Conservation (phyloP, 768 basidiomycete genomes). For the Ramaria rubella region DNA sequence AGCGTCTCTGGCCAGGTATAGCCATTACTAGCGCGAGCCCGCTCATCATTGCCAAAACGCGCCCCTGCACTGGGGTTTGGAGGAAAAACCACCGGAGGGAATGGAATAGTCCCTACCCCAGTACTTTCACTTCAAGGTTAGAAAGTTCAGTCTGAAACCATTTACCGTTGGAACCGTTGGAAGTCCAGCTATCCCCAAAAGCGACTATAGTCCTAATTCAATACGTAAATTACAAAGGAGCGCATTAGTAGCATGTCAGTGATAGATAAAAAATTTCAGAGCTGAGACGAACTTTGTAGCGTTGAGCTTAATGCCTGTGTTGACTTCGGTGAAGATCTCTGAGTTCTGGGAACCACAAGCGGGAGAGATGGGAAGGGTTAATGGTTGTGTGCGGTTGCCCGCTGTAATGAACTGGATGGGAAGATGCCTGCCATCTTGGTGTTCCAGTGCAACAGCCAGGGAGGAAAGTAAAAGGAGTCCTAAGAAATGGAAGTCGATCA, state of each 20-base stretch:
- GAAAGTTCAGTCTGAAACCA: too few species aligned
- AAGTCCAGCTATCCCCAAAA: too few species aligned
- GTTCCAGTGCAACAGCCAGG: background rate
- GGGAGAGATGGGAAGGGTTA: slow-evolving; percentile 22
- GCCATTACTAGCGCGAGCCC: slow-evolving; percentile 27
- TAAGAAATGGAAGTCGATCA: background rate
- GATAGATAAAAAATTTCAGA: slow-evolving; percentile 24
- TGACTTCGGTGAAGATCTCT: slow-evolving; percentile 23
- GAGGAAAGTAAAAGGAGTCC: background rate
- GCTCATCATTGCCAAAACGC: slow-evolving; percentile 11
- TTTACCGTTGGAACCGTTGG: too few species aligned
- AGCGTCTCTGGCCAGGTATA: slow-evolving; percentile 29
- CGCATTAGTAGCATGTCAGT: too few species aligned
- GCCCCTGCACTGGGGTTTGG: background rate
- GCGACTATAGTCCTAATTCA: too few species aligned
- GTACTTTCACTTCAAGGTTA: too few species aligned
- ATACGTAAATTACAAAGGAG: too few species aligned
- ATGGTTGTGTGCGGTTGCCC: slow-evolving; percentile 23
- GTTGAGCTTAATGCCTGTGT: slow-evolving; percentile 23
- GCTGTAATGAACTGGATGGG: background rate
- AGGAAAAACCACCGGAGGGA: slow-evolving; percentile 28
- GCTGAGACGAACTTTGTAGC: slow-evolving; percentile 16
- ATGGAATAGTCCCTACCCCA: slow-evolving; percentile 6
- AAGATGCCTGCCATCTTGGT: background rate
- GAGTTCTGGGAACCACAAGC: slow-evolving; percentile 22